A percentile compares a stretch with the other conserved stretches of the same genome.
These are phyloP conservation scores for Phaffia tasmanica DNA, from an alignment of 768 basidiomycete species.

Conservation along the genomic window DNA sequence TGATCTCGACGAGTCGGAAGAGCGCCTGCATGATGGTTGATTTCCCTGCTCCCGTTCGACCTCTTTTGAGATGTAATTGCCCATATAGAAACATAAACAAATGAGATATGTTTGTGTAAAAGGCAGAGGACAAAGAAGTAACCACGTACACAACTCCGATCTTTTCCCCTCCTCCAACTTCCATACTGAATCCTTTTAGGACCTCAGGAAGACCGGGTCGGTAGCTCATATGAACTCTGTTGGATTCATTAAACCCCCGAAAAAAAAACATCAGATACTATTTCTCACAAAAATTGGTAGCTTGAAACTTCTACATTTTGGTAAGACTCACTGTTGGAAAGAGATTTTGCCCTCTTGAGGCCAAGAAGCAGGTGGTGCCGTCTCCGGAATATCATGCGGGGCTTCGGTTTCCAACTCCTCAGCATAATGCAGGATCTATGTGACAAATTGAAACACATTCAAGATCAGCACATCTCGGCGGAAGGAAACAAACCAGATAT, in stretches of 20 bases:
- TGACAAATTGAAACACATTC: background rate
- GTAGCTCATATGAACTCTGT: conserved; percentile 58
- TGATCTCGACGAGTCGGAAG: conserved; percentile 55
- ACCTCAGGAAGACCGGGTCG: conserved; percentile 79
- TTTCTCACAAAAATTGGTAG: background rate
- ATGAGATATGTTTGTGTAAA: background rate
- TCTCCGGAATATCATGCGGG: conserved; percentile 39
- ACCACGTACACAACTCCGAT: conserved; percentile 46
- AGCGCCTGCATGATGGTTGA: conserved; percentile 81
- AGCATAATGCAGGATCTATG: conserved; percentile 64
- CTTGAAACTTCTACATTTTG: background rate
- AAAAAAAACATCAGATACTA: background rate
- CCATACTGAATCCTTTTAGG: conserved; percentile 67
- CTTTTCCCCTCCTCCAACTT: conserved; percentile 66
- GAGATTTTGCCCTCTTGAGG: conserved; percentile 61
- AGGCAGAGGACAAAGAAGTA: conserved; percentile 51
- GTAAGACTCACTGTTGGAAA: conserved; percentile 47
- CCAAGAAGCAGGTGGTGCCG: conserved; percentile 56
- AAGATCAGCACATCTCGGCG: conserved; percentile 54
- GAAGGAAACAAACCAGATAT: conserved; percentile 24
- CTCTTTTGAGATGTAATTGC: conserved; percentile 42
- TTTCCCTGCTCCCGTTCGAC: conserved; percentile 67
- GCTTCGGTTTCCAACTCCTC: conserved; percentile 58
- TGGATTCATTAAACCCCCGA: background rate
- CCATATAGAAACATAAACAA: background rate